Conservation (phyloP, 176 grass and related monocot genomes). For the Oryza glumipatula region DNA sequence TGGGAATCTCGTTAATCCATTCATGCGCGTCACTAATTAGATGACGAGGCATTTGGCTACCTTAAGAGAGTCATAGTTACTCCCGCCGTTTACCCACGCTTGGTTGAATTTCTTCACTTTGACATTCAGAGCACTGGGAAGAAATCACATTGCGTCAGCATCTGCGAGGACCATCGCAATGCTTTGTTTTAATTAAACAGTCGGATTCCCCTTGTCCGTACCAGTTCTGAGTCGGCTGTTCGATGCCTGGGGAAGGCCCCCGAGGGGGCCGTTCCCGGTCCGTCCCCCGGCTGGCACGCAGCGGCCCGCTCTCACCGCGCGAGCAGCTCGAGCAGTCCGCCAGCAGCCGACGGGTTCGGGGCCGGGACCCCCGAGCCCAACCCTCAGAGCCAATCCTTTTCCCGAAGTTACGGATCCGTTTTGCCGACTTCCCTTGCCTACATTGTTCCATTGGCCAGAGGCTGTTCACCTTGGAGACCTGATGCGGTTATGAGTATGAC, state of each 20-base stretch:
- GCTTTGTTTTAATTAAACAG: too few species aligned
- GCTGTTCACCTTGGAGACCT: conserved; percentile 70
- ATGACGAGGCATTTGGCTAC: conserved; percentile 77
- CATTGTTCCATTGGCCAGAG: conserved; percentile 82
- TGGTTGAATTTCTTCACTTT: conserved; percentile 88
- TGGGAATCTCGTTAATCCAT: conserved; percentile 67
- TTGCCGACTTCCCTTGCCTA: conserved; percentile 91
- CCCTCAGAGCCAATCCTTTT: conserved; percentile 82
- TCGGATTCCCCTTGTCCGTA: too few species aligned
- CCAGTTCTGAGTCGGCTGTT: too few species aligned
- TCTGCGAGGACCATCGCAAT: conserved; percentile 52
- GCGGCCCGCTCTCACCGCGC: too few species aligned
- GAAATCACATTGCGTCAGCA: conserved; percentile 77
- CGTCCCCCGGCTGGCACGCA: too few species aligned
- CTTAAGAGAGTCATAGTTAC: conserved; percentile 95
- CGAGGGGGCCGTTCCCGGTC: too few species aligned
- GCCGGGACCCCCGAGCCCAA: conserved; percentile 50
- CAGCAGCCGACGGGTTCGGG: too few species aligned
- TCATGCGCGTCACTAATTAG: conserved; percentile 75
- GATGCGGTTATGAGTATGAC: conserved; percentile 63
- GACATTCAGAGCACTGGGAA: conserved; percentile 77
- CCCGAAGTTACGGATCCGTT: conserved; percentile 79
- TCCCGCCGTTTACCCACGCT: conserved; percentile 68
- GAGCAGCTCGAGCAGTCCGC: too few species aligned
- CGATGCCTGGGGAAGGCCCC: too few species aligned